Conservation (phyloP, 1,284 basidiomycete species). For the Cryptococcus hybrid region DNA sequence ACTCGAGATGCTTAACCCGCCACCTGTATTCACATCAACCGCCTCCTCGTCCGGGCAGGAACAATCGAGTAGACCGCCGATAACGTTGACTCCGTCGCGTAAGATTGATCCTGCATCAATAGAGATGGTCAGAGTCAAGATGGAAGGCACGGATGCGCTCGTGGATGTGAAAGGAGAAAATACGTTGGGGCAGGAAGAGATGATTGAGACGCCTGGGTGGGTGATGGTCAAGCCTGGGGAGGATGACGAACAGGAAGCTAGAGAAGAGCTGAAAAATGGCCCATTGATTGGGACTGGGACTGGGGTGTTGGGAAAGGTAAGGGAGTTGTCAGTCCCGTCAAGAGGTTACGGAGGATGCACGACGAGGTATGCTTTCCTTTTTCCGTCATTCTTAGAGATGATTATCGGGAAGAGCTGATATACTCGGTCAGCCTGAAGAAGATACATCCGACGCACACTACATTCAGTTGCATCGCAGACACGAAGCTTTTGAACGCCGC, state of each 20-base stretch:
- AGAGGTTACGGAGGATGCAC: constrained; percentile 24
- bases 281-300: background rate
- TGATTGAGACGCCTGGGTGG: constrained; percentile 45
- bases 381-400: background rate
- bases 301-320: background rate
- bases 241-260: constrained; percentile 44
- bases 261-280: constrained; percentile 28
- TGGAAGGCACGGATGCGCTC: background rate
- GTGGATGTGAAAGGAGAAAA: background rate
- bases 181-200: constrained; percentile 6
- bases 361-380: constrained; percentile 14
- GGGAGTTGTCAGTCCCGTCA: constrained; percentile 20
- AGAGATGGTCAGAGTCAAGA: background rate
- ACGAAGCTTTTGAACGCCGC: constrained; percentile 80
- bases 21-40: background rate
- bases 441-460: constrained; percentile 85
- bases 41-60: too few relatives aligned
- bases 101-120: background rate
- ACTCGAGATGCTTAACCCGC: constrained; percentile 21
- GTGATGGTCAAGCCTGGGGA: constrained; percentile 33
- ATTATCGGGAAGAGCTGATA: background rate
- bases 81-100: constrained; percentile 21
- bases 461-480: constrained; percentile 77
- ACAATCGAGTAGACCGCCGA: background rate
- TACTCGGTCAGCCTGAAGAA: constrained; percentile 54